Evolutionary conservation across 1,139 yeast genomes (phyloP), one percentile per base, ranked within the genome.

Genomic region (Nakaseomyces sp.): DNA sequence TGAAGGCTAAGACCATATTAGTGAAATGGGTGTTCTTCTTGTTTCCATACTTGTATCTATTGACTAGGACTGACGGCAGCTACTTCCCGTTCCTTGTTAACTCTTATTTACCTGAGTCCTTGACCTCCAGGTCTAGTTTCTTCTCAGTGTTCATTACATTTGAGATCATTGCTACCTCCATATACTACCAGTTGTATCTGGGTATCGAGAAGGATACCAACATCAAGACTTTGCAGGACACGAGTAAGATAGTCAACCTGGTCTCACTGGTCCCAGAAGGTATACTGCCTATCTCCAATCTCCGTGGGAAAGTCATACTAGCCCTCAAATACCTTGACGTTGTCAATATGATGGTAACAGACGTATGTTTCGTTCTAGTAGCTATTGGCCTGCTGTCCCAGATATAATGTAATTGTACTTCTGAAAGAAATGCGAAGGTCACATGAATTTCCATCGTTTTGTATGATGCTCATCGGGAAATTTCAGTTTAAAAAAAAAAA

Each of bases 271-370:
- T 63, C 29, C 67, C 67, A 13, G 62, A 59, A 25, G 65, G 63
- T 7, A 49, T 61, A 3, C 31, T 61, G 15, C 66, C 65, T 20
- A 53, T 62, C 35, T 35, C 52, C 10, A 48, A 61, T 40, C 37
- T 61, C 19, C 56, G 48, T 26, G 60, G 61, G 16, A 55, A 55
- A 44, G 47, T 59, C 24, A 48, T 56, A 26, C 46, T 50, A 28
- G 50, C 51, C n/a, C 37, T 64, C 45, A 63, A 58, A 50, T 71
- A 71, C 51, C 57, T 64, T 54, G 74, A 71, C 45, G 55, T 72
- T 19, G 44, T 68, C 7, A 57, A 65, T 1, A 56, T 69, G 53
- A 60, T 67, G 25, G 43, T 70, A 31, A 58, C 67, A 33, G 77
- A 72, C 54, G 43, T 71, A 18, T 61, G 72, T 36, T 60, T 67